Evolutionary conservation across 2,329 filamentous ascomycete species (phyloP), one percentile per base, ranked within the genome.

Genomic region (Cladosporium sp.): DNA sequence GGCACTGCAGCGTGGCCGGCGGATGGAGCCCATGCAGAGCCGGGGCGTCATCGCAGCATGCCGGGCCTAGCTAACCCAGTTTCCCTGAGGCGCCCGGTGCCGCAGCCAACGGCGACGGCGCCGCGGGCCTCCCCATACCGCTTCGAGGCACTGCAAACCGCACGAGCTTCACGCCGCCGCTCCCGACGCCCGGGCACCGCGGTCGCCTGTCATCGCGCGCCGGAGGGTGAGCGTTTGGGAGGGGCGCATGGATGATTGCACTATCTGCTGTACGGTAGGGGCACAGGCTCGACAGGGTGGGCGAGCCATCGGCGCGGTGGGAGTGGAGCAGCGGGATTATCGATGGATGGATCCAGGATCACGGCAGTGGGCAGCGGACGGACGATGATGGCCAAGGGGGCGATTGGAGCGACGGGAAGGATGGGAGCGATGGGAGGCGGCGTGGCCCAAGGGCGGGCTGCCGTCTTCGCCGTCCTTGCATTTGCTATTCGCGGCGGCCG

Each of bases 61-160:
- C 48, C 38, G 46, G 46, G 46, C 33, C 48, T 35, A 50, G 48
- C 32, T 43, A 50, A 50, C 48, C 43, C 40, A 43, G 38, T 50
- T 50, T 50, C 19, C 48, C 16, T 43, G 48, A 50, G 34, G 48
- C 48, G 37, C 48, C 48, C 48, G 48, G 48, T 50, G 48, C 48
- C 48, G 48, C 48, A 33, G 43, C 42, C 42, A 50, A 40, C 22
- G 40, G 43, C 38, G 31, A 37, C 48, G 48, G 48, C 48, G 43
- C 48, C 48, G 48, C 40, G 48, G 48, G 40, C 40, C 37, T 43
- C 48, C 48, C 48, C 48, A 50, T 34, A 18, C 48, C 48, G 40
- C 19, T 43, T 37, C 48, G 40, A 50, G 48, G 48, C 41, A 50
- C 40, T 43, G 48, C 48, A 50, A 50, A 43, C 18, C 40, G 48